Conservation (phyloP, 352 stramenopile species). For the Globisporangium lucens region DNA sequence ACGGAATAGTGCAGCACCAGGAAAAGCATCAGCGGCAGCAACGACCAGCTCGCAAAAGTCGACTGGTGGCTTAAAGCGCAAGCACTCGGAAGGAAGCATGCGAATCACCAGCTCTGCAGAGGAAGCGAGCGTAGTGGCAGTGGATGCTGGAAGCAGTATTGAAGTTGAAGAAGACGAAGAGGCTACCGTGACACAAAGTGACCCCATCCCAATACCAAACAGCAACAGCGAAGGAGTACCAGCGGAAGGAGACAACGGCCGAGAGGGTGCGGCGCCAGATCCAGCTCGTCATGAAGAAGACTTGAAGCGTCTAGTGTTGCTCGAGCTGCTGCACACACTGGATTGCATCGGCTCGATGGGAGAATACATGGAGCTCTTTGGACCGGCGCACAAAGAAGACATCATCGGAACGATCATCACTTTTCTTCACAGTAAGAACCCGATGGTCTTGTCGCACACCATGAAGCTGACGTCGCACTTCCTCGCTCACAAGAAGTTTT, state of each 20-base stretch:
- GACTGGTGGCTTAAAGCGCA: slow-evolving; percentile 33
- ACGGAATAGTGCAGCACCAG: slow-evolving; percentile 18
- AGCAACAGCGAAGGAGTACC: not conserved
- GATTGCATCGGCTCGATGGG: slow-evolving; percentile 83
- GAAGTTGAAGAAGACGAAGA: slow-evolving; percentile 14
- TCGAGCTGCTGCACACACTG: slow-evolving; percentile 80
- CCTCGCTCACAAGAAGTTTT: slow-evolving; percentile 84
- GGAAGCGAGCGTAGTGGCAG: slow-evolving; percentile 23
- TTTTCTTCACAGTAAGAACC: slow-evolving; percentile 83
- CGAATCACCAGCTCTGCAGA: slow-evolving; percentile 16
- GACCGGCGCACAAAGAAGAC: slow-evolving; percentile 77
- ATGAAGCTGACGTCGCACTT: slow-evolving; percentile 87
- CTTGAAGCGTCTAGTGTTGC: slow-evolving; percentile 72
- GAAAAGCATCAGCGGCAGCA: slow-evolving; percentile 4
- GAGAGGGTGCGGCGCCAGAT: slow-evolving; percentile 20
- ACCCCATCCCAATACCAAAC: not conserved
- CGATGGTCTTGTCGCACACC: slow-evolving; percentile 68
- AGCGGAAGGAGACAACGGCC: not conserved
- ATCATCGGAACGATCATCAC: slow-evolving; percentile 80
- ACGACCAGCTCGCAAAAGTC: slow-evolving; percentile 1
- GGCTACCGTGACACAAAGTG: not conserved
- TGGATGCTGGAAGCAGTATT: not conserved
- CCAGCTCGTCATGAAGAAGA: slow-evolving; percentile 69
- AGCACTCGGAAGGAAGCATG: slow-evolving; percentile 34
- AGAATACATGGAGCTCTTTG: slow-evolving; percentile 84